Evolutionary conservation across 2,329 filamentous ascomycete genomes (phyloP).

Genomic region (Fusarium buharicum): DNA sequence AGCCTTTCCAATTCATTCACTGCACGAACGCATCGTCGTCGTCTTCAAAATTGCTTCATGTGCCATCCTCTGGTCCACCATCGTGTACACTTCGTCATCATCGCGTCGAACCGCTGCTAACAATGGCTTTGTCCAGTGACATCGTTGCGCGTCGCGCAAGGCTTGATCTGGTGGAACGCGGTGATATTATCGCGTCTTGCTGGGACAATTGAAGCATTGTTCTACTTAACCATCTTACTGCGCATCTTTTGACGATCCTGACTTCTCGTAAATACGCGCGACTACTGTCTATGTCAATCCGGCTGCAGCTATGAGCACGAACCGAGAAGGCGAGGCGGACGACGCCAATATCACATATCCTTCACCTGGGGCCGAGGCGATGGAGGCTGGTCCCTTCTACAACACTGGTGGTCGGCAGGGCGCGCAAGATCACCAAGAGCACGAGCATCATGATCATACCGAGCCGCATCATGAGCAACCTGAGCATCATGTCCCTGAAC

Average conservation of each 20-base stretch:
- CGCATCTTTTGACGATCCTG: slow-evolving; percentile 19
- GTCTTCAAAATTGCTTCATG: slow-evolving; percentile 16
- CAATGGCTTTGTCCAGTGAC: slow-evolving; percentile 43
- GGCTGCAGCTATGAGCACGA: slow-evolving; percentile 46
- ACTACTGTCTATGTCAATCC: slow-evolving; percentile 12
- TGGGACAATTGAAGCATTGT: slow-evolving; percentile 22
- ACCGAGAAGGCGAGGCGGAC: slow-evolving; percentile 51
- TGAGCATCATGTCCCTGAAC: slow-evolving; percentile 46
- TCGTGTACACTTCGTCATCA: slow-evolving; percentile 32
- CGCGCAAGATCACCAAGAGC: slow-evolving; percentile 47
- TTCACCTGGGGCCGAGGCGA: slow-evolving; percentile 57
- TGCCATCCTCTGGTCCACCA: slow-evolving; percentile 29
- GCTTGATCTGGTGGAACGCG: slow-evolving; percentile 26
- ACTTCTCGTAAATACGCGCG: slow-evolving; percentile 11
- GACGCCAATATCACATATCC: slow-evolving; percentile 58
- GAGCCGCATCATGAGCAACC: slow-evolving; percentile 39
- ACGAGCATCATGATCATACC: slow-evolving; percentile 39
- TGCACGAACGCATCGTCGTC: slow-evolving; percentile 29
- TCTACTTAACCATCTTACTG: slow-evolving; percentile 1
- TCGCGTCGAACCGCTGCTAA: slow-evolving; percentile 43
- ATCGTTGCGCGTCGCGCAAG: slow-evolving; percentile 42
- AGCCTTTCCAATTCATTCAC: slow-evolving; percentile 29
- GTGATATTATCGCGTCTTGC: slow-evolving; percentile 34
- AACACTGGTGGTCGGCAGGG: slow-evolving; percentile 52
- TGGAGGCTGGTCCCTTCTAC: slow-evolving; percentile 59